phyloP scores from a whole-genome alignment of 495 filamentous ascomycete species.

The Xylaria curta region DNA sequence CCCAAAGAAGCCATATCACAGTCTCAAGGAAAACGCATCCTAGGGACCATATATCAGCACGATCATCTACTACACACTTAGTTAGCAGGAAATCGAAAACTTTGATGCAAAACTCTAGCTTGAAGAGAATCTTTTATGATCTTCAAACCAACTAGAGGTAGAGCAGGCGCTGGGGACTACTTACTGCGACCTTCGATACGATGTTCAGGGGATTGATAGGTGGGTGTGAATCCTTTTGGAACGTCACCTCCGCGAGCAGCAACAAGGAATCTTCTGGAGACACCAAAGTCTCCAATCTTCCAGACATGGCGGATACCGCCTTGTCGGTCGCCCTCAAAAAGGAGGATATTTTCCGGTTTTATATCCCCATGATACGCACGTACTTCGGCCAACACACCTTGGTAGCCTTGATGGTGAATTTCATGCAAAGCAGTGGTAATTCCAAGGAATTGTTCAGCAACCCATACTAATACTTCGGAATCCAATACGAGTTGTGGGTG shows the following conservation, averaged over 20 bases:
- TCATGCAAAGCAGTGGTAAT: neutral
- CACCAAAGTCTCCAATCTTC: constrained; percentile 14
- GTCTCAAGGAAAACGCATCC: constrained; percentile 12
- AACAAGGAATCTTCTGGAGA: neutral
- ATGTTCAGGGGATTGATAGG: constrained; percentile 9
- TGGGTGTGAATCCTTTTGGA: constrained; percentile 5
- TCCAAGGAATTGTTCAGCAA: neutral
- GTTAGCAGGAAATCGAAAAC: neutral
- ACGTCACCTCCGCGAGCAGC: neutral
- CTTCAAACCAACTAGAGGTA: neutral
- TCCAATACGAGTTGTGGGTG: neutral
- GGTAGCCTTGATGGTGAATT: neutral
- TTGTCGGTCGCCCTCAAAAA: constrained; percentile 4
- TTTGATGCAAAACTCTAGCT: too few relatives aligned
- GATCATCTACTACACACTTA: neutral
- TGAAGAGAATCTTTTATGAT: neutral
- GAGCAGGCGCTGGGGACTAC: neutral
- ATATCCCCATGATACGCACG: neutral
- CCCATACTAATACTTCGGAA: neutral
- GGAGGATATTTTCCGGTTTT: constrained; percentile 1
- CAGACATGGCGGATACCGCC: neutral
- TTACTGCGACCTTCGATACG: constrained; percentile 8
- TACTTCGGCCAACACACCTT: too few relatives aligned
- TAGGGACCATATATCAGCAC: constrained; percentile 4
- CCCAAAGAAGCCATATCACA: neutral